Evolutionary conservation across 2,329 filamentous ascomycete species (phyloP), one percentile per base, ranked within the genome.

Genomic region (Simplicillium aogashimaense): DNA sequence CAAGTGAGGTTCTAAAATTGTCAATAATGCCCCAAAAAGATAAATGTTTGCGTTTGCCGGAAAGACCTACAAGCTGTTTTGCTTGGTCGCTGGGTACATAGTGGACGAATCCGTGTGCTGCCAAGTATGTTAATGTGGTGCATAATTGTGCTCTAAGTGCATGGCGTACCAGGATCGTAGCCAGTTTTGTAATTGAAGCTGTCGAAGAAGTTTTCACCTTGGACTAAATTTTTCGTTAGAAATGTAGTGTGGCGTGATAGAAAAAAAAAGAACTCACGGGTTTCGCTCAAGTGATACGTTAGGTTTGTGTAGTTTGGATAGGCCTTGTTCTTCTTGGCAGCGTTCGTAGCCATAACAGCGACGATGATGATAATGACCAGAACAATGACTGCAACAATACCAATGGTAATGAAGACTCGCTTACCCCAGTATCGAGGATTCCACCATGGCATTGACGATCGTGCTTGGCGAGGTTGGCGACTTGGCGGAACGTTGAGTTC

Each of bases 1-100:
- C 74, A 76, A 1, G 81, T 83, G 28, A 84, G 66, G 57, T 84
- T 84, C 70, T 74, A 37, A 14, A 7, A 25, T 35, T 5, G 13
- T 37, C 38, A 44, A 36, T 14, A 36, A 36, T 12, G 8, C 2
- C 20, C 4, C 34, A 13, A 30, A 11, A 10, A 14, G 20, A 6
- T 33, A 3, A n/a, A 6, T 6, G 16, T 13, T 28, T 45, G 41
- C 29, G 37, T 45, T 28, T 39, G 40, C 29, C n/a, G n/a, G n/a
- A 29, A 31, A 30, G 15, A 46, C 61, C 46, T 60, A 72, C 70
- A 32, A 69, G 56, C 34, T 51, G 50, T 33, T 53, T 41, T 8
- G 71, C 72, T 29, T 61, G 56, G 17, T 49, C 58, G 17, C 52
- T 46, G 7, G 68, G 64, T 5, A 74, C 71, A 43, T 76, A 76